Base-by-base conservation (phyloP, 2,329 filamentous ascomycete species). In the Parascedosporium putredinis region DNA sequence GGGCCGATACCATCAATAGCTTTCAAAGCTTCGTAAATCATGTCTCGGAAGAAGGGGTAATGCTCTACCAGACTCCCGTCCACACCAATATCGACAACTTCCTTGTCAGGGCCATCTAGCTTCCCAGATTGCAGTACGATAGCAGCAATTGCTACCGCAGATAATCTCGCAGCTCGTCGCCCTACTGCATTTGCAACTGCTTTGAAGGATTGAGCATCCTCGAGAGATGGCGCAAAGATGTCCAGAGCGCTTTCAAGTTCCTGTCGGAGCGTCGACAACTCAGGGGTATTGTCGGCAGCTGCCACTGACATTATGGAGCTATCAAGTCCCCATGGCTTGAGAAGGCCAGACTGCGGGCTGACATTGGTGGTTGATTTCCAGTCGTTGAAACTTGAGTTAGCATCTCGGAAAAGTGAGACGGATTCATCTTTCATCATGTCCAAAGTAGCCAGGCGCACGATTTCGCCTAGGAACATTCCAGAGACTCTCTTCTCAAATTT, bases 401-500 rank as follows among this genome's bases (percentile, higher is more conserved):
- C 76, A 58, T 90, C 86, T 58, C 76, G 78, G 76, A 96, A 94
- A 31, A 96, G 75, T 2, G 81, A 74, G 5, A 84, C 69, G 1
- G 74, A 64, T 24, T 81, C 73, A 57, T 87, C 76, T 58, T 84
- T 76, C 60, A 90, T 71, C 63, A 96, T 76, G 51, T 81, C 74
- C 47, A 93, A 65, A 20, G 96, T 70, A 14, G 83, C 82, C 42
- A 88, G 76, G 50, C 93, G 85, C 50, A 96, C 76, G 55, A 97
- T 90, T 66, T 98, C 93, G 50, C 93, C 93, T 45, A 98, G 68
- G 71, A 97, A 98, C 91, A 98, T 97, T 64, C 93, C 93, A 1
- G 89, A 95, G 14, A 98, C 85, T 45, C 91, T 86, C 76, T 98
- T 98, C 72, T 98, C 93, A 62, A 97, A 98, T 87, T 97, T 95